These are phyloP conservation scores for Aureobasidium sp. DNA, from an alignment of 2,329 filamentous ascomycete genomes.

Conservation along the genomic window DNA sequence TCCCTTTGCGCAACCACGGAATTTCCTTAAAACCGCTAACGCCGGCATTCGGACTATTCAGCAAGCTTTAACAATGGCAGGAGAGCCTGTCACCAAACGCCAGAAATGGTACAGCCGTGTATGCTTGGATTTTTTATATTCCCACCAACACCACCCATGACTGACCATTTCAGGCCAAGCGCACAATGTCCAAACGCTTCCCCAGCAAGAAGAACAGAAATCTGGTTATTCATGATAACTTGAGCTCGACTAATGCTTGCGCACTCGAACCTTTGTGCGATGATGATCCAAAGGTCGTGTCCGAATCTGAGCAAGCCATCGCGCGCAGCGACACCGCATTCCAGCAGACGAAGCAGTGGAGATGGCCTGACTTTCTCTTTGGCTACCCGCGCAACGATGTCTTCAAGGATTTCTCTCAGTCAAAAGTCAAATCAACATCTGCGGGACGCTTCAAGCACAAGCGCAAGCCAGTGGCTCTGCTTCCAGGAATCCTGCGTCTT, in stretches of 20 bases:
- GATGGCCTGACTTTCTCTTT: background rate
- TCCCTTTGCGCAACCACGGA: background rate
- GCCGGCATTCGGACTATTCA: background rate
- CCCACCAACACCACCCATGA: background rate
- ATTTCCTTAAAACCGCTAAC: background rate
- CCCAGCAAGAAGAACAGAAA: background rate
- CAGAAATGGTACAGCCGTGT: background rate
- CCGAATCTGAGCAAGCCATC: background rate
- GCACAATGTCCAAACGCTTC: background rate
- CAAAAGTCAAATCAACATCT: background rate
- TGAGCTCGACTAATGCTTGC: background rate
- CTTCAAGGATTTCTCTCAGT: background rate
- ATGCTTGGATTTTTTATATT: background rate
- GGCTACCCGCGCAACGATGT: background rate
- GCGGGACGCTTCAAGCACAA: background rate
- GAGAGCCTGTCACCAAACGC: background rate
- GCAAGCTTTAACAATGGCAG: background rate
- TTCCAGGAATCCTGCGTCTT: background rate
- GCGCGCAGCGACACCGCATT: background rate
- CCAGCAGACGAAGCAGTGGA: background rate
- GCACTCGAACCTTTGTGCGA: background rate
- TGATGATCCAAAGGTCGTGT: background rate
- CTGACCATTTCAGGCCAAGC: background rate
- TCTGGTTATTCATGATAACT: background rate
- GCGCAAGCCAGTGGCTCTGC: background rate